Evolutionary conservation across 129 eudicot genomes (phyloP), one percentile per base, ranked within the genome.

Genomic region (Artemisia tridentata): DNA sequence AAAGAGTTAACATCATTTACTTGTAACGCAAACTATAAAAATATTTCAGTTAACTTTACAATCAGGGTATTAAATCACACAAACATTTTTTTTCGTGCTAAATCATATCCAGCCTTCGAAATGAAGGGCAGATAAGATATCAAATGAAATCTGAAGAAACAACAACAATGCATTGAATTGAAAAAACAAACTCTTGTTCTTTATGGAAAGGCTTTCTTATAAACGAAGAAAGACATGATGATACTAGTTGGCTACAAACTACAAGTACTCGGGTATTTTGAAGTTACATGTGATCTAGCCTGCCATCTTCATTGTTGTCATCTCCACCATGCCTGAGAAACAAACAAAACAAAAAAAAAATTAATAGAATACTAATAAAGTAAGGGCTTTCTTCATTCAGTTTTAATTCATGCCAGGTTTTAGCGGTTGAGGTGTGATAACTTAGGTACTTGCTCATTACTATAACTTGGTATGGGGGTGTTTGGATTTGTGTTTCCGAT

Each of bases 301-400:
- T 38, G 45, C 11, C 45, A 2, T 38, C 76, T 43, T 63, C 68
- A 23, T 31, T 77, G 51, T 48, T 52, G 50, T 14, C 72, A 7
- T 71, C 81, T 66, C 72, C 81, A 63, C 76, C 81, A 51, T 70
- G 80, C 70, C 80, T 77, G 75, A 15, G 13, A 45, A 56, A 56
- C 51, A 75, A 48, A 56, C 45, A 38, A 38, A 38, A 38, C 45
- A 38, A 6, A 7, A 34, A 5, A 34, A 34, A 7, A 7, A 38
- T 7, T 7, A 38, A 1, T 7, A 38, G 45, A 38, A 38, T 38
- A 38, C 45, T 38, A 7, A 7, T 6, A 38, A 38, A 1, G 1
- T 7, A 38, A 38, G 45, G 45, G 45, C 0, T 7, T 38, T 38
- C 10, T 38, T 38, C 41, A 1, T 38, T 38, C 45, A 38, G 0